phyloP scores from a whole-genome alignment of 495 filamentous ascomycete genomes.

The Hapsidospora chrysogenum region DNA sequence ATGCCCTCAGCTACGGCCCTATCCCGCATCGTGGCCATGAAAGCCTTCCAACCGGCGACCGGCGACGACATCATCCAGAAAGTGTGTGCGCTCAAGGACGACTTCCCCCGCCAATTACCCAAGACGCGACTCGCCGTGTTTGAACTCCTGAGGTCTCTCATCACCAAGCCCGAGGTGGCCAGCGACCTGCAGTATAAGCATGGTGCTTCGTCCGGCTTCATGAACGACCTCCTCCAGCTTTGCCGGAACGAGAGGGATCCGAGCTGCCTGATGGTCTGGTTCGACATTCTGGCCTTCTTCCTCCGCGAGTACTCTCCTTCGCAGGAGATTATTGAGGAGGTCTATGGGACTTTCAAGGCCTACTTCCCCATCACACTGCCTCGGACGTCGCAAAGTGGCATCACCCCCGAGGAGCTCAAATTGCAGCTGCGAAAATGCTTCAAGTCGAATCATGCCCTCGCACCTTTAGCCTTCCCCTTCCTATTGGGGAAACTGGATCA shows the following conservation, averaged over 20 bases:
- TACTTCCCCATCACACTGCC: constrained; percentile 37
- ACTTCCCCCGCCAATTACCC: constrained; percentile 27
- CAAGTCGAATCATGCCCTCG: constrained; percentile 20
- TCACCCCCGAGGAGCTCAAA: constrained; percentile 33
- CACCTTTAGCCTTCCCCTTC: constrained; percentile 22
- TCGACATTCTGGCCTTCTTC: constrained; percentile 21
- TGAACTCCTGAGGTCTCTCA: constrained; percentile 22
- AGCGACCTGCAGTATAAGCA: constrained; percentile 24
- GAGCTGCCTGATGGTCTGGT: constrained; percentile 29
- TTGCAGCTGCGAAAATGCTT: constrained; percentile 28
- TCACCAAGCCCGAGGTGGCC: constrained; percentile 16
- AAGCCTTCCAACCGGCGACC: constrained; percentile 23
- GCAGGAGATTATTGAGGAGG: constrained; percentile 20
- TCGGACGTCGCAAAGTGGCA: constrained; percentile 18
- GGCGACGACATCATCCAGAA: constrained; percentile 23
- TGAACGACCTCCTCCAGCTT: constrained; percentile 21
- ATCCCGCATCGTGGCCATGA: constrained; percentile 23
- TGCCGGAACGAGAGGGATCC: constrained; percentile 32
- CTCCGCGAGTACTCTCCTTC: constrained; percentile 22
- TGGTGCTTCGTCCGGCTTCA: constrained; percentile 18
- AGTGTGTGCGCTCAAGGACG: constrained; percentile 25
- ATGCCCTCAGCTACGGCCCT: constrained; percentile 28
- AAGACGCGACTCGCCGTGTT: constrained; percentile 29
- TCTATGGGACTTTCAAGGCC: constrained; percentile 29
- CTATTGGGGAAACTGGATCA: constrained; percentile 32